Evolutionary conservation across 2,329 filamentous ascomycete genomes (phyloP).

Genomic region (Basipetospora chlamydospora): DNA sequence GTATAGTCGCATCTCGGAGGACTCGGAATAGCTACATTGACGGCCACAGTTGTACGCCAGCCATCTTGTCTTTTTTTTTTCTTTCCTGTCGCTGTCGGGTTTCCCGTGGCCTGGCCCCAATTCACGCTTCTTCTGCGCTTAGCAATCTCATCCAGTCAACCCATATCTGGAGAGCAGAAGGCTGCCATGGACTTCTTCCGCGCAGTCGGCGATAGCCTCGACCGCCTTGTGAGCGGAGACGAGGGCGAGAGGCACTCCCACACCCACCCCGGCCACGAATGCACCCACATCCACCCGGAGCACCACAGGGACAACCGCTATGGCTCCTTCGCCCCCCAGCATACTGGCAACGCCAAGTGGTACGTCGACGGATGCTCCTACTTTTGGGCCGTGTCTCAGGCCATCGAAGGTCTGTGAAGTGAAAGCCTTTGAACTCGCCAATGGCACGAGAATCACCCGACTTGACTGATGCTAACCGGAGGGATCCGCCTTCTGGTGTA

Average conservation of each 20-base stretch:
- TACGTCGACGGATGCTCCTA: constrained; percentile 75
- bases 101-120: no score
- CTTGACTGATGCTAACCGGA: no score
- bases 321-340: constrained; percentile 57
- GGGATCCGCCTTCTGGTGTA: constrained; percentile 17
- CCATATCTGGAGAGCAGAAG: no score
- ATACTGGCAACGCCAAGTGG: constrained; percentile 69
- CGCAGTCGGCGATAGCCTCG: constrained; percentile 27
- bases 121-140: no score
- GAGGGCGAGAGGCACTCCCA: constrained; percentile 30
- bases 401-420: constrained; percentile 61
- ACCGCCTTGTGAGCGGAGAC: constrained; percentile 10
- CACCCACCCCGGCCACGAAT: constrained; percentile 24
- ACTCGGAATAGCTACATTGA: no score
- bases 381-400: constrained; percentile 71
- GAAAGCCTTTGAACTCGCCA: no score
- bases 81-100: no score
- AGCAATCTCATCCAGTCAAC: no score
- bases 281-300: constrained; percentile 25
- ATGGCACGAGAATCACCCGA: no score
- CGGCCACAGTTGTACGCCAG: no score
- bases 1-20: no score
- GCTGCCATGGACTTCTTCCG: constrained; percentile 25
- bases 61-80: no score
- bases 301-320: constrained; percentile 37